phyloP scores from a whole-genome alignment of 495 filamentous ascomycete species.

The Chaetomium cochliodes region DNA sequence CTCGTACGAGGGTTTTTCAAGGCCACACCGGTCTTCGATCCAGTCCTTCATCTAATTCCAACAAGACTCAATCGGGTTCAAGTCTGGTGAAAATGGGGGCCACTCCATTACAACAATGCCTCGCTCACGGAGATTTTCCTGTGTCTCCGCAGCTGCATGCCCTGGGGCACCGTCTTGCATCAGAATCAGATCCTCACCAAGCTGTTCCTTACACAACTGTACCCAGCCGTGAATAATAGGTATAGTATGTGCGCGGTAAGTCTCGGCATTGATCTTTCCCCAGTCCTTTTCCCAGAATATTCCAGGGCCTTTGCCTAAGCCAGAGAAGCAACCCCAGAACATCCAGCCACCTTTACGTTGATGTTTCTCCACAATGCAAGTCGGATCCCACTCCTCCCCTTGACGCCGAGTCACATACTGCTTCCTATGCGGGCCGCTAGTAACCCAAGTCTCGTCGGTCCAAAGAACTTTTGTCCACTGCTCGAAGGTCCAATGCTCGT shows the following conservation, averaged over 20 bases:
- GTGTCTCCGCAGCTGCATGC: conserved; percentile 17
- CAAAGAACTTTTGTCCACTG: no score
- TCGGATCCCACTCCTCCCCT: conserved; percentile 28
- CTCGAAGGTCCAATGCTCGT: no score
- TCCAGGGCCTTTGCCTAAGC: conserved; percentile 29
- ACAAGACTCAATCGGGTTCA: conserved; percentile 34
- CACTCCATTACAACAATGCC: conserved; percentile 27
- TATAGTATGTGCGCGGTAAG: conserved; percentile 29
- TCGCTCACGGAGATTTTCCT: conserved; percentile 14
- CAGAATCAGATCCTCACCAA: conserved; percentile 17
- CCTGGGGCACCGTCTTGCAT: conserved; percentile 32
- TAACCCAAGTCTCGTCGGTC: no score
- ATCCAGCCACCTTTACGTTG: conserved; percentile 32
- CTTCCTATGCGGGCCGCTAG: no score
- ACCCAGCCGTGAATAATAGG: conserved; percentile 29
- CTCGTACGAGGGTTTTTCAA: no score
- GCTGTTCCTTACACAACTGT: not conserved
- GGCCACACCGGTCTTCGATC: no score
- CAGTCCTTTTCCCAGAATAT: conserved; percentile 40
- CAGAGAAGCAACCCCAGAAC: conserved; percentile 34
- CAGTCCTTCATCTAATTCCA: conserved; percentile 37
- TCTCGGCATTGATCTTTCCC: conserved; percentile 29
- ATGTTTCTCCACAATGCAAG: conserved; percentile 23
- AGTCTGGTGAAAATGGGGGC: conserved; percentile 30
- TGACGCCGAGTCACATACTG: no score